Evolutionary conservation across 1,139 yeast genomes (phyloP).

Genomic region (Yamadazyma kanchanaburiensis): DNA sequence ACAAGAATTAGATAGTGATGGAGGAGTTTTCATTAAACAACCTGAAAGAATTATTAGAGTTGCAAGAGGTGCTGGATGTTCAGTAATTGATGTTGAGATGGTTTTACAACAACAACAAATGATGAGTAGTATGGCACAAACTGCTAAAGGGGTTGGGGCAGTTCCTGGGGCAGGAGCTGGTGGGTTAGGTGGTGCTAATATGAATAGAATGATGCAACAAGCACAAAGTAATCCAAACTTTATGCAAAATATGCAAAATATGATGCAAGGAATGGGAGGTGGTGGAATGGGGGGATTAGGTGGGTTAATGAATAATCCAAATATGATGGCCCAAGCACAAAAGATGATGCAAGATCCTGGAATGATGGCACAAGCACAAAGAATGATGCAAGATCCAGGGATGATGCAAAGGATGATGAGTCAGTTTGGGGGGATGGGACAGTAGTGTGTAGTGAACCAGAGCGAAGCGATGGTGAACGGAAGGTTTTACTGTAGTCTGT

Average conservation of each 20-base stretch:
- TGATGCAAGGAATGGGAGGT: constrained; percentile 40
- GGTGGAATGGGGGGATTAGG: constrained; percentile 55
- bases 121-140: constrained; percentile 92
- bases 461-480: not conserved
- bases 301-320: constrained; percentile 49
- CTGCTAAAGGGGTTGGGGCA: constrained; percentile 61
- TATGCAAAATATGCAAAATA: constrained; percentile 34
- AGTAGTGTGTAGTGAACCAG: too few relatives aligned
- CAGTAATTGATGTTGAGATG: constrained; percentile 91
- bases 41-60: constrained; percentile 87
- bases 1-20: constrained; percentile 88
- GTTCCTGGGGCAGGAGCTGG: constrained; percentile 43
- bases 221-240: constrained; percentile 50
- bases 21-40: constrained; percentile 71
- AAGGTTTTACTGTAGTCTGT: not conserved
- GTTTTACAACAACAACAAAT: constrained; percentile 87
- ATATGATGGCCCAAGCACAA: constrained; percentile 44
- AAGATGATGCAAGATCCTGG: constrained; percentile 71
- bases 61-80: constrained; percentile 94
- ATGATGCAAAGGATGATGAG: constrained; percentile 77
- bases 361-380: constrained; percentile 62
- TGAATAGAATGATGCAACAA: constrained; percentile 44
- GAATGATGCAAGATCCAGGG: constrained; percentile 53
- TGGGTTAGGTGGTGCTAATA: constrained; percentile 31
- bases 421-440: constrained; percentile 46